Base-by-base conservation (phyloP, 495 filamentous ascomycete genomes). In the Penicillium malachiteum region DNA sequence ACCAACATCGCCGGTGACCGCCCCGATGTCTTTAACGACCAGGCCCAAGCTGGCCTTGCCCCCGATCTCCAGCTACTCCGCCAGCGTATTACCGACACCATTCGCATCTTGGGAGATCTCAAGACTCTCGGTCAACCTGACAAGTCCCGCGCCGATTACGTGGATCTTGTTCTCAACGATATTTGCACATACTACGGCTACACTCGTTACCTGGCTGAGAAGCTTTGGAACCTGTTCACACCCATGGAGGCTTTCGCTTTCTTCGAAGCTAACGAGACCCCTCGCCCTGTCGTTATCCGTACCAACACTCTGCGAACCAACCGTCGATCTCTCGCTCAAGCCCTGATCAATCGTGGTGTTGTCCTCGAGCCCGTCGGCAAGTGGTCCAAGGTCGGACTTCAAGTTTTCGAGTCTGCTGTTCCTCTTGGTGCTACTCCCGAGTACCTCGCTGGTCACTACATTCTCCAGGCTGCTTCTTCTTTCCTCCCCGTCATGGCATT, bases 401-500 rank as follows among this genome's bases (percentile, higher is more conserved):
- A 98, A 69, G 82, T 98, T 31, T 98, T 97, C 73, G 95, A 97
- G 65, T 89, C 87, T 44, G 85, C 86, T 50, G 95, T 97, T 0
- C 94, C 94, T 2, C 82, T 97, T n/a, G 95, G 93, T 77, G 95
- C 95, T 18, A 98, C 95, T 0, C 95, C 94, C 1, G 95, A 98
- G 67, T 97, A 97, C 71, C 81, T 98, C 9, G 92, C 95, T 2
- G 94, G 94, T 18, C 90, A 97, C 67, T 98, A 98, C 76, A 97
- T 98, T 63, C 81, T 97, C 12, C 95, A 97, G 78, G 94, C 94
- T 10, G 94, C 94, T 1, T 94, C 91, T 18, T 97, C 92, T 30
- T 98, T 98, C 79, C 83, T 98, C 30, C 94, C 94, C 60, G 92
- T 96, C 61, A 97, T 98, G 91, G 94, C 95, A 2, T 81, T 98